phyloP scores from a whole-genome alignment of 2,329 filamentous ascomycete species.

The Venturiaceae sp. region DNA sequence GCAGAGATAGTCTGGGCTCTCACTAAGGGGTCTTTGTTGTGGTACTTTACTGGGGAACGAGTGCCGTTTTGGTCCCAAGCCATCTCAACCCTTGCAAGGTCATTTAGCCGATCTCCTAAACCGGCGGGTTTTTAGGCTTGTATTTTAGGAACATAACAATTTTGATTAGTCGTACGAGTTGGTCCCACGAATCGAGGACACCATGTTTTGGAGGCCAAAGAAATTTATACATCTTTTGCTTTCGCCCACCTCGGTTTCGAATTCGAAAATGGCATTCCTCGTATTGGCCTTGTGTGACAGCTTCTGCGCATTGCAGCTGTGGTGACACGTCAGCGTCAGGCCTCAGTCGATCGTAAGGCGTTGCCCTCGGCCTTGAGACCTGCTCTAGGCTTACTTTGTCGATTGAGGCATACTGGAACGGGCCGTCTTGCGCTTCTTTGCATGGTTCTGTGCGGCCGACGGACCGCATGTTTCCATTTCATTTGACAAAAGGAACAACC shows the following conservation, averaged over 20 bases:
- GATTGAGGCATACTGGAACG: not conserved
- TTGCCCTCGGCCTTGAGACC: not conserved
- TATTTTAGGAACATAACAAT: not conserved
- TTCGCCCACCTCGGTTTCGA: not conserved
- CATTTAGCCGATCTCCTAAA: not conserved
- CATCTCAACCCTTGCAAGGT: not conserved
- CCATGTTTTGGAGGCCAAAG: not conserved
- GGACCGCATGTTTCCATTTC: not conserved
- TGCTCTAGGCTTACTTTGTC: not conserved
- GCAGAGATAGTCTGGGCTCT: not conserved
- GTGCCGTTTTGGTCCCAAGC: not conserved
- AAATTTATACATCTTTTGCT: not conserved
- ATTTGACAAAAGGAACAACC: not conserved
- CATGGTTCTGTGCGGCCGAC: constrained; percentile 1
- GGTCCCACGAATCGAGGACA: not conserved
- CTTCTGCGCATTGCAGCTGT: not conserved
- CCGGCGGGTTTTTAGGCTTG: not conserved
- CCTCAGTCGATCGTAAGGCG: not conserved
- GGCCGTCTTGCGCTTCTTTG: constrained; percentile 2
- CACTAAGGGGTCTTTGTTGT: not conserved
- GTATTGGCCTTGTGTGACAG: not conserved
- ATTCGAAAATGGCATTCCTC: not conserved
- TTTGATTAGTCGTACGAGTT: not conserved
- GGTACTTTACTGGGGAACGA: not conserved
- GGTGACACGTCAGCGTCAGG: not conserved